These are phyloP conservation scores for Vigna nakashimae DNA, from an alignment of 306 rosid species.

Conservation along the genomic window DNA sequence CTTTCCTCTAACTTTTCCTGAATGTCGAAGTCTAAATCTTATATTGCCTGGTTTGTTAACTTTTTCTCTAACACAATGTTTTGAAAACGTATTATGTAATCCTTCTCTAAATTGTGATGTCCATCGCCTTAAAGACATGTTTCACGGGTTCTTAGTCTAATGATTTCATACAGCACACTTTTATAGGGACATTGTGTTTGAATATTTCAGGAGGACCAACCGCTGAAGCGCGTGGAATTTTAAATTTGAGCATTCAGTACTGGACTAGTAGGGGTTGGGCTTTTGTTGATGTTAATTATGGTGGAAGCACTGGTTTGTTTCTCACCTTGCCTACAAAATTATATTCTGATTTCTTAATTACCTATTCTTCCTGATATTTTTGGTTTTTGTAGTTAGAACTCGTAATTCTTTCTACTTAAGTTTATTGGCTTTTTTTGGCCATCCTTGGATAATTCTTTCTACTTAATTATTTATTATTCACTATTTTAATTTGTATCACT, in stretches of 20 bases:
- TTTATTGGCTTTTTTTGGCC: neutral
- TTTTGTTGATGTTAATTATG: conserved; percentile 85
- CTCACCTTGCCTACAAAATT: conserved; percentile 28
- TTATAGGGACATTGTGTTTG: neutral
- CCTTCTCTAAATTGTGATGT: neutral
- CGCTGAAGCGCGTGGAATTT: conserved; percentile 74
- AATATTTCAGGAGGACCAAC: conserved; percentile 93
- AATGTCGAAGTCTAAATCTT: neutral
- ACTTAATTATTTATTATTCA: neutral
- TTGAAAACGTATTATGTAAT: neutral
- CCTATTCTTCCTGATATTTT: neutral
- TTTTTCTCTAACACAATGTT: neutral
- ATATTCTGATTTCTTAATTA: conserved; percentile 23
- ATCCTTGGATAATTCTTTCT: neutral
- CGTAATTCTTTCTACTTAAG: neutral
- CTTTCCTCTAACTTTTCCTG: neutral
- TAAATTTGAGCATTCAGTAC: conserved; percentile 81
- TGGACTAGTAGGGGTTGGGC: conserved; percentile 99
- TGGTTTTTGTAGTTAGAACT: neutral
- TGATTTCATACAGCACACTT: conserved; percentile 3
- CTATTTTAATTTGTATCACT: neutral
- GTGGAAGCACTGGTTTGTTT: conserved; percentile 98
- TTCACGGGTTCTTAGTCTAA: conserved; percentile 1
- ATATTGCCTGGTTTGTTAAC: neutral
- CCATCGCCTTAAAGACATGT: neutral